Evolutionary conservation across 1,284 basidiomycete genomes (phyloP), one percentile per base, ranked within the genome.

Genomic region (Irpex sp.): DNA sequence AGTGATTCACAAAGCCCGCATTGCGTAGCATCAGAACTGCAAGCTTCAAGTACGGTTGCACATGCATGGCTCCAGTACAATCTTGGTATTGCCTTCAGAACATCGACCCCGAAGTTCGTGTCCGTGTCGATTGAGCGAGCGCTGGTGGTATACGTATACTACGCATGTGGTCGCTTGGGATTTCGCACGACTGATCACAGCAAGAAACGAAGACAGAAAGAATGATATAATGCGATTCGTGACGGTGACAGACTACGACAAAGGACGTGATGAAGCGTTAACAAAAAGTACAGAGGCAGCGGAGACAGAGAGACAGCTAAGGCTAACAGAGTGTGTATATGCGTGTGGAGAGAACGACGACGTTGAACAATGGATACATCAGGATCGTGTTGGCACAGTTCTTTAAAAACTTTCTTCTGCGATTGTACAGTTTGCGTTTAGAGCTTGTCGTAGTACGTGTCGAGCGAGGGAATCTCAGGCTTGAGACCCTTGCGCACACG

Each of bases 401-500:
- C n/a, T 46, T n/a, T n/a, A n/a, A 46, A 13, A 21, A n/a, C 61
- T 64, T 59, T 62, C 57, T 68, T 70, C 69, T 71, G 71, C 69
- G 64, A 59, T 64, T 67, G 67, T 60, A 69, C 67, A 66, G 17
- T 31, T 60, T 61, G 62, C 65, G 49, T 63, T 73, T 71, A 75
- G 65, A 75, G 70, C 83, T 96, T 96, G 87, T 96, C 94, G 83
- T 96, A 95, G 83, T 93, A 97, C 60, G 83, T 86, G 75, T 95
- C 94, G 69, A 94, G 84, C 62, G 88, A 57, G 62, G 94, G 95
- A 64, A 96, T 90, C 13, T 95, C 94, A 69, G 90, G 88, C 90
- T 95, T 95, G 75, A 97, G 90, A 83, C 95, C 95, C 83, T 97
- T 97, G 80, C 95, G 90, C 47, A 76, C 81, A 76, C 97, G 93